phyloP scores from a whole-genome alignment of 768 basidiomycete species.

The Pilatotrama ljubarskyi region DNA sequence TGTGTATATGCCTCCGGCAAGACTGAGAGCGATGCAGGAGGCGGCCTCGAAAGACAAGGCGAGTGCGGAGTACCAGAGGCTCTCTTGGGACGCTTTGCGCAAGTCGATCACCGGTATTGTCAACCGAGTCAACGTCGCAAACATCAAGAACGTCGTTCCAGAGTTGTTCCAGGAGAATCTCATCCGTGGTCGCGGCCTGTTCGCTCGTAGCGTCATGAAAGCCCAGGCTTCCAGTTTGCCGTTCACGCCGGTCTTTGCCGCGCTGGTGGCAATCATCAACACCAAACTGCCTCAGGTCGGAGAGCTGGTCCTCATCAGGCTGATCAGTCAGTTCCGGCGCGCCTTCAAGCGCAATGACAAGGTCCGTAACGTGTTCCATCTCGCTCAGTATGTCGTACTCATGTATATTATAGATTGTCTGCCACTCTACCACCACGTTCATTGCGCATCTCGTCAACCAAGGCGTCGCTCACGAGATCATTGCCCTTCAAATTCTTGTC shows the following conservation, averaged over 20 bases:
- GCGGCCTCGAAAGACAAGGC: slow-evolving; percentile 81
- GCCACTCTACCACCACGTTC: slow-evolving; percentile 63
- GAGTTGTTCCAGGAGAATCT: slow-evolving; percentile 94
- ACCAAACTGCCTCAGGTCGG: slow-evolving; percentile 97
- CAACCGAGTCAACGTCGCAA: slow-evolving; percentile 96
- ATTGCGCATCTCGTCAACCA: slow-evolving; percentile 93
- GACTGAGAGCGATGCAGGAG: slow-evolving; percentile 85
- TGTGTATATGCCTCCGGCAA: slow-evolving; percentile 95
- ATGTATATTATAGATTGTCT: slow-evolving; percentile 66
- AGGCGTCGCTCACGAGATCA: slow-evolving; percentile 88
- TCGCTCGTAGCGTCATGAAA: slow-evolving; percentile 95
- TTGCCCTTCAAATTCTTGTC: slow-evolving; percentile 93
- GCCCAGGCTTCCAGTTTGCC: slow-evolving; percentile 96
- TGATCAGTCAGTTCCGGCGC: slow-evolving; percentile 93
- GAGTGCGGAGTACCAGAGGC: slow-evolving; percentile 86
- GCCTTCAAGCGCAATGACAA: slow-evolving; percentile 98
- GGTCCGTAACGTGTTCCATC: slow-evolving; percentile 44
- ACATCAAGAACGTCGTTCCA: slow-evolving; percentile 92
- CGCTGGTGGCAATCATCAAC: slow-evolving; percentile 92
- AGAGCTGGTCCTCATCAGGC: slow-evolving; percentile 82
- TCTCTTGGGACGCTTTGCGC: slow-evolving; percentile 97
- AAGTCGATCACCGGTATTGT: slow-evolving; percentile 99
- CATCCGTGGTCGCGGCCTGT: slow-evolving; percentile 89
- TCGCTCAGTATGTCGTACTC: background rate
- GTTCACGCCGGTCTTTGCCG: slow-evolving; percentile 96